These are phyloP conservation scores for Globisporangium sylvaticum DNA, from an alignment of 352 stramenopile species.

Conservation along the genomic window DNA sequence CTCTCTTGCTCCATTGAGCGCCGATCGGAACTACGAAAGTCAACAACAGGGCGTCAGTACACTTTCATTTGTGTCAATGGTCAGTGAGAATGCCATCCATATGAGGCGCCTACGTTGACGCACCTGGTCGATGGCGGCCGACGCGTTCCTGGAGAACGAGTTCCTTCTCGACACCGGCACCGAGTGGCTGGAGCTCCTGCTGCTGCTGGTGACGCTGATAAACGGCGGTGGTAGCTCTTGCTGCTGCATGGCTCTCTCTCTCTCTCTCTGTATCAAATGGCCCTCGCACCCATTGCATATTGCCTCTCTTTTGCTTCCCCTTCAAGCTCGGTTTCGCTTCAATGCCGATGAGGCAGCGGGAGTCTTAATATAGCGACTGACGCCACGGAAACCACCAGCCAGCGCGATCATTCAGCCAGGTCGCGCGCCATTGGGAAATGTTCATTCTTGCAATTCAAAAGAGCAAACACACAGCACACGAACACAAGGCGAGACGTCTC, in stretches of 20 bases:
- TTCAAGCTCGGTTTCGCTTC: not conserved
- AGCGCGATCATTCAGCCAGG: not conserved
- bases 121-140: conserved; percentile 30
- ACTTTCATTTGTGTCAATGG: not conserved
- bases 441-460: not conserved
- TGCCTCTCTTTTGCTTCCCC: not conserved
- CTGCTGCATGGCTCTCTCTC: not conserved
- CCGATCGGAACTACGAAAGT: conserved; percentile 8
- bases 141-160: conserved; percentile 29
- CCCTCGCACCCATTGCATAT: not conserved
- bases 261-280: not conserved
- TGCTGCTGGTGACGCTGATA: not conserved
- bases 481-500: not conserved
- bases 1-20: conserved; percentile 13
- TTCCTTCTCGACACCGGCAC: conserved; percentile 21
- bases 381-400: not conserved
- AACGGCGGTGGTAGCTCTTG: not conserved
- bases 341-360: too few species aligned
- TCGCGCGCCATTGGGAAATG: not conserved
- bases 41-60: not conserved
- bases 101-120: too few species aligned
- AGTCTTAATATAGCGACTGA: not conserved
- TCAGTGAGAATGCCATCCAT: too few species aligned
- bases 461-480: not conserved
- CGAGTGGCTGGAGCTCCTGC: conserved; percentile 5